Percentiles rank a stretch among this genome's conserved stretches.
Conservation (phyloP, 2,329 filamentous ascomycete genomes). For the Alternaria burnsii region DNA sequence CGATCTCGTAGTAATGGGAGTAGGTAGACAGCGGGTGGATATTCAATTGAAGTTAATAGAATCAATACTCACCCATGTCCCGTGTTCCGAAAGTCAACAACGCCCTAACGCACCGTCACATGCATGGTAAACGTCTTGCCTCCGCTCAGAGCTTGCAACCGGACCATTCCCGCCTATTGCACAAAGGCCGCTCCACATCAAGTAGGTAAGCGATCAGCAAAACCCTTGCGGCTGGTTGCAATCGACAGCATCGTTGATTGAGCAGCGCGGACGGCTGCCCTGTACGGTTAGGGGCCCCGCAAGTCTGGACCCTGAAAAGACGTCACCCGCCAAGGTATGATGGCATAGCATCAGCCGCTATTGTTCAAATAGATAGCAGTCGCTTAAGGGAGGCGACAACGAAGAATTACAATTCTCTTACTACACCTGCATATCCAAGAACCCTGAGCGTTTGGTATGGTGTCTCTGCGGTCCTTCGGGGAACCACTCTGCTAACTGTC, state of each 20-base stretch:
- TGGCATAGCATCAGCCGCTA: slow-evolving; percentile 17
- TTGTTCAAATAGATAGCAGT: slow-evolving; percentile 14
- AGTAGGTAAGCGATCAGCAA: slow-evolving; percentile 3
- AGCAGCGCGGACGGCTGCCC: slow-evolving; percentile 7
- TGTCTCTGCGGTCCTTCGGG: background rate
- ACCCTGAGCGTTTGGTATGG: background rate
- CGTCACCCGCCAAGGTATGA: slow-evolving; percentile 26
- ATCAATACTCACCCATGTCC: background rate
- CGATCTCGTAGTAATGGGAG: background rate
- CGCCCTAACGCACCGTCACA: slow-evolving; percentile 9
- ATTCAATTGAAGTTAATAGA: background rate
- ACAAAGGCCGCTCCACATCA: background rate
- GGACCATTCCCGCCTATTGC: slow-evolving; percentile 15
- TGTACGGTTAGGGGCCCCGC: slow-evolving; percentile 17
- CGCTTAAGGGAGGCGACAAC: slow-evolving; percentile 1
- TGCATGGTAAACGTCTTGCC: slow-evolving; percentile 2
- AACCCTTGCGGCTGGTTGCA: slow-evolving; percentile 8
- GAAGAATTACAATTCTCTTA: slow-evolving; percentile 7
- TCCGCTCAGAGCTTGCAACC: background rate
- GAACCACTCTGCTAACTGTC: background rate
- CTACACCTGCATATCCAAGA: background rate
- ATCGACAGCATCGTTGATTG: slow-evolving; percentile 14
- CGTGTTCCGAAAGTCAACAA: background rate
- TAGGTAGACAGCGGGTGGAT: background rate
- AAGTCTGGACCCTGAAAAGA: slow-evolving; percentile 26